phyloP scores from a whole-genome alignment of 2,329 filamentous ascomycete species.

The Phoma sp. region DNA sequence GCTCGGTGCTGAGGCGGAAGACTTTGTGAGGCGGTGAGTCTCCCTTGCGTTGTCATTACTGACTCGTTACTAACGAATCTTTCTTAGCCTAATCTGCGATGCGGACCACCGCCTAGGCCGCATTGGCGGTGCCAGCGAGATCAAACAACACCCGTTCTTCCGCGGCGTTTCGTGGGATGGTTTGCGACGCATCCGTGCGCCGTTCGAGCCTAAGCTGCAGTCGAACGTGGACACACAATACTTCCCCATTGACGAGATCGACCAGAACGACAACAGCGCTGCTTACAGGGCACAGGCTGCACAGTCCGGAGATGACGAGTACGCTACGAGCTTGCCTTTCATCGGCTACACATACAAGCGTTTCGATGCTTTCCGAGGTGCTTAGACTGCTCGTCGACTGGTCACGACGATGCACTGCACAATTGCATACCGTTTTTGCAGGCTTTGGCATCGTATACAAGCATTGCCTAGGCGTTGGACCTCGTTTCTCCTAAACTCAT shows the following conservation, averaged over 20 bases:
- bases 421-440: slow-evolving; percentile 16
- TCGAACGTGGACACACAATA: slow-evolving; percentile 97
- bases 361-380: slow-evolving; percentile 72
- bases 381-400: slow-evolving; percentile 32
- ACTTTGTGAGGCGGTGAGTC: slow-evolving; percentile 85
- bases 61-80: slow-evolving; percentile 27
- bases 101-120: slow-evolving; percentile 89
- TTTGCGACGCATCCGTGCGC: slow-evolving; percentile 88
- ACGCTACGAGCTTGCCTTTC: slow-evolving; percentile 93
- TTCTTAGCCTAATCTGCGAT: slow-evolving; percentile 84
- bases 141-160: slow-evolving; percentile 96
- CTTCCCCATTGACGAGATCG: slow-evolving; percentile 98
- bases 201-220: slow-evolving; percentile 91
- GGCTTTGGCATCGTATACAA: slow-evolving; percentile 20
- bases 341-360: slow-evolving; percentile 98
- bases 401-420: slow-evolving; percentile 14
- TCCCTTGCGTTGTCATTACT: slow-evolving; percentile 9
- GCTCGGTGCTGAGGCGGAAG: slow-evolving; percentile 86
- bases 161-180: slow-evolving; percentile 94
- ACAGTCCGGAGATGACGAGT: slow-evolving; percentile 74
- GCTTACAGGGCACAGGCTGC: slow-evolving; percentile 84
- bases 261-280: slow-evolving; percentile 92
- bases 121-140: slow-evolving; percentile 81
- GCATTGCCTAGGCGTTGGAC: slow-evolving; percentile 28
- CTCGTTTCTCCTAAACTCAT: slow-evolving; percentile 7